These are phyloP conservation scores for Irpex sp. DNA, from an alignment of 1,284 basidiomycete genomes.

Conservation along the genomic window DNA sequence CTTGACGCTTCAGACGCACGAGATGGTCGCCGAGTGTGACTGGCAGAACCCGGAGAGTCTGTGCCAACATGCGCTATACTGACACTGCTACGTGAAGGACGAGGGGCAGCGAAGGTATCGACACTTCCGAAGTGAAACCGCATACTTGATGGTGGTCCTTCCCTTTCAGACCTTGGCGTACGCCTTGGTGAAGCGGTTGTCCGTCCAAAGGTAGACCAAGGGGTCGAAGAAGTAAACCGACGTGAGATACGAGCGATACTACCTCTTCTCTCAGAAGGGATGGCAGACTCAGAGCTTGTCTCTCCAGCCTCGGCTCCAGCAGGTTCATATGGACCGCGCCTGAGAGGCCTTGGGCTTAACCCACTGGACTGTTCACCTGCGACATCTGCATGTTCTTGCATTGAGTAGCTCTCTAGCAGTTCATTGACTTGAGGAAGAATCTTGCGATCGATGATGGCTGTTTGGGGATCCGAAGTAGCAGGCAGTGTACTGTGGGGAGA, in stretches of 20 bases:
- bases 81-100: slow-evolving; percentile 14
- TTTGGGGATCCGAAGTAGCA: not conserved
- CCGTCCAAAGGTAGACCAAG: slow-evolving; percentile 41
- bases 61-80: slow-evolving; percentile 2
- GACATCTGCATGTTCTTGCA: not conserved
- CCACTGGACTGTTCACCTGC: slow-evolving; percentile 3
- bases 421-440: slow-evolving; percentile 21
- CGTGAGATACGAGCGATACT: slow-evolving; percentile 22
- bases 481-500: not conserved
- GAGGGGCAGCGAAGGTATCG: slow-evolving; percentile 16
- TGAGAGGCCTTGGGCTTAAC: slow-evolving; percentile 18
- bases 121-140: slow-evolving; percentile 17
- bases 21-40: slow-evolving; percentile 4
- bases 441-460: slow-evolving; percentile 11
- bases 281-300: not conserved
- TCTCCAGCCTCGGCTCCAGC: not conserved
- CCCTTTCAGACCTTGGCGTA: slow-evolving; percentile 5
- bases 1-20: slow-evolving; percentile 4
- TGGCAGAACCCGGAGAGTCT: slow-evolving; percentile 8
- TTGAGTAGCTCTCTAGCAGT: slow-evolving; percentile 19
- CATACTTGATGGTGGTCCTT: slow-evolving; percentile 13
- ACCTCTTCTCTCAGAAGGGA: slow-evolving; percentile 7
- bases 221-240: slow-evolving; percentile 22
- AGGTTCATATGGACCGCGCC: not conserved
- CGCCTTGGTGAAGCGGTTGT: not conserved